Evolutionary conservation across 306 rosid genomes (phyloP).

Genomic region (Pyrus communis): DNA sequence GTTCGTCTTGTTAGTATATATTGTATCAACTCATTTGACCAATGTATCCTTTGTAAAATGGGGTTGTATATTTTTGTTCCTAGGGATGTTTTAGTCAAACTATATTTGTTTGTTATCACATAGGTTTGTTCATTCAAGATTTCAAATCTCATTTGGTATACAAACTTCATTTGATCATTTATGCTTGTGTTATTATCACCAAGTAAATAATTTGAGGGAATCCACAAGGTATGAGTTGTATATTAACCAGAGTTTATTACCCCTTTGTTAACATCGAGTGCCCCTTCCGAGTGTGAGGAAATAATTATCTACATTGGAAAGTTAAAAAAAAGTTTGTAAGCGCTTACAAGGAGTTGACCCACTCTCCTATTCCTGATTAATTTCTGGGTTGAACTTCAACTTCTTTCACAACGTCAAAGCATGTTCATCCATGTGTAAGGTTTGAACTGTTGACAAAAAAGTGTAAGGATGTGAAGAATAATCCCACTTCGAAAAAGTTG

Average conservation of each 20-base stretch:
- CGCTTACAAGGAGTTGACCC: no score
- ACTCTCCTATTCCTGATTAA: no score
- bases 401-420: no score
- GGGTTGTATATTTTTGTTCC: conserved; percentile 18
- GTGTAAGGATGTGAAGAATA: no score
- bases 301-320: no score
- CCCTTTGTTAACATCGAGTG: not conserved
- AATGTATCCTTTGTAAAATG: conserved; percentile 9
- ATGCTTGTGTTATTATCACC: not conserved
- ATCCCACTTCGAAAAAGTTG: no score
- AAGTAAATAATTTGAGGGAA: no score
- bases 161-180: not conserved
- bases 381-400: fast-evolving
- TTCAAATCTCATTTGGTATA: not conserved
- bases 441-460: not conserved
- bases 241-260: no score
- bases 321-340: no score
- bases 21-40: not conserved
- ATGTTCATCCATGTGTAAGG: fast-evolving
- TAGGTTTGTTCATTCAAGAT: conserved; percentile 22
- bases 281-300: no score
- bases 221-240: no score
- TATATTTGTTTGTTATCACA: conserved; percentile 21
- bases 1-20: not conserved
- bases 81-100: not conserved